phyloP scores from a whole-genome alignment of 176 grass and related monocot genomes.

The Phoenix roebelenii region DNA sequence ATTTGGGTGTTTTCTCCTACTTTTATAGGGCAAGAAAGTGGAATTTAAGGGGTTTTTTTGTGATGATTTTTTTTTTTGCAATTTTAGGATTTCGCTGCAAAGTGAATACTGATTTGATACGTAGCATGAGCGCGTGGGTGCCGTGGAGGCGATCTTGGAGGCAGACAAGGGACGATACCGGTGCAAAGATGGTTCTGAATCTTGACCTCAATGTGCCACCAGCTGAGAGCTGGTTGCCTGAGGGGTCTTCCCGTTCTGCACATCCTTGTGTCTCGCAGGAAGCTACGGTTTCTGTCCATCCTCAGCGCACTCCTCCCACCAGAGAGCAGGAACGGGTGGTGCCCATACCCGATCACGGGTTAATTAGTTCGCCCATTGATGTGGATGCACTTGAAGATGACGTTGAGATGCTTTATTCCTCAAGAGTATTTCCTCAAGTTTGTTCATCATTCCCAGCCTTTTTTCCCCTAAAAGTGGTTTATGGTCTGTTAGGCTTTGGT shows the following conservation, averaged over 20 bases:
- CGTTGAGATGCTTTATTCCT: conserved; percentile 38
- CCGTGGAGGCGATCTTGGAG: neutral
- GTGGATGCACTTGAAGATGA: conserved; percentile 61
- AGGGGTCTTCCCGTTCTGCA: neutral
- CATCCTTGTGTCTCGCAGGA: too few relatives aligned
- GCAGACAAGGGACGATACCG: neutral
- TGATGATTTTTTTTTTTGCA: neutral
- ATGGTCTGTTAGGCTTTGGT: too few relatives aligned
- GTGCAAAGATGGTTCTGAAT: conserved; percentile 1
- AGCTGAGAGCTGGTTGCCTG: neutral
- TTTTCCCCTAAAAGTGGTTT: neutral
- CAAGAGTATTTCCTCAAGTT: conserved; percentile 40
- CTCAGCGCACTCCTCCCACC: neutral
- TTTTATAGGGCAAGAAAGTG: too few relatives aligned
- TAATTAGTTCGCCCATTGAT: conserved; percentile 36
- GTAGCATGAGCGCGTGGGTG: neutral
- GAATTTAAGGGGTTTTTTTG: too few relatives aligned
- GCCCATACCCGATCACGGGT: conserved; percentile 1
- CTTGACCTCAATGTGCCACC: conserved; percentile 10
- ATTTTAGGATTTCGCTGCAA: neutral
- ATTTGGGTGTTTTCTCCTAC: too few relatives aligned
- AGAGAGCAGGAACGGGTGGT: conserved; percentile 9
- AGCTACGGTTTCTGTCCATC: too few relatives aligned
- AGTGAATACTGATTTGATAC: neutral
- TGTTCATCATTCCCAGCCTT: conserved; percentile 21